Base-by-base conservation (phyloP, 495 filamentous ascomycete genomes). In the Hypoxylon cercidicola region DNA sequence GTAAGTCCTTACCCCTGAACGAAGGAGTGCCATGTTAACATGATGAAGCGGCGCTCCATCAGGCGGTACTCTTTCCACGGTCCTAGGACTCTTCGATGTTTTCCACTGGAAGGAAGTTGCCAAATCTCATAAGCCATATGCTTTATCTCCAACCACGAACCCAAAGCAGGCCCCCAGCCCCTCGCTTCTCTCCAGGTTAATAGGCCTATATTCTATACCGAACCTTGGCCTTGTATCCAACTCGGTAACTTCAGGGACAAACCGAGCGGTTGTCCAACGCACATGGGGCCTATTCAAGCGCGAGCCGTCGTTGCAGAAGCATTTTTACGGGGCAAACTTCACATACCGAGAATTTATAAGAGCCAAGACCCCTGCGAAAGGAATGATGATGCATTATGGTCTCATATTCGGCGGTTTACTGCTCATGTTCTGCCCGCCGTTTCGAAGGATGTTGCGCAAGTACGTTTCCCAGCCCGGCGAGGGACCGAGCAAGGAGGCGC, bases 281-380 rank as follows among this genome's bases (percentile, higher is more conserved):
- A 87, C 84, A 37, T 95, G 92, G 88, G 90, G 89, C 3, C 72
- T 97, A 3, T 80, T 92, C 55, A 81, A 85, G 11, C 78, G 82
- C 4, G 76, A 77, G n/a, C 69, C 75, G 0, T 25, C 62, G 20
- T 61, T 71, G 2, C 45, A 66, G 25, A 67, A 60, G 4, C 73
- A 78, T 5, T 76, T 83, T 43, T 95, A 96, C 75, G 93, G 93
- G 0, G 82, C 85, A 4, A 82, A 85, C 3, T 97, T 97, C 74
- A 79, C 82, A 28, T 93, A 89, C 73, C 79, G 77, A 28, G 88
- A 93, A 69, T 92, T 88, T 71, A 79, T 87, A 72, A 84, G 80
- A 30, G 82, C 87, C 0, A 81, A 83, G 9, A 92, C 86, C 68
- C 76, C 75, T n/a, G 49, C 91, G 19, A 65, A 74, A 5, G 93